Conservation (phyloP, 1,139 yeast species). For the Geotrichum restrictum region DNA sequence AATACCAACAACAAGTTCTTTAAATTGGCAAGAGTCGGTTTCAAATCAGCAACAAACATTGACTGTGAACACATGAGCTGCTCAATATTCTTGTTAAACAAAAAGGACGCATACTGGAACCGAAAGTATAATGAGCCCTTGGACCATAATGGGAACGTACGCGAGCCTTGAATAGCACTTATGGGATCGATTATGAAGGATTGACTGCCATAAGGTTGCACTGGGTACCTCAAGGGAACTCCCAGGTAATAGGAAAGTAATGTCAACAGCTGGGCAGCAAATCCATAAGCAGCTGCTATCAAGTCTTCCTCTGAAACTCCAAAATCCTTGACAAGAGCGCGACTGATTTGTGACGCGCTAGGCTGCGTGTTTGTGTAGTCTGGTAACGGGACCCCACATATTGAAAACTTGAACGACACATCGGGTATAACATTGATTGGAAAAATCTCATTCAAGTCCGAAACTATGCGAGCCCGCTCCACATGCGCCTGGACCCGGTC, state of each 20-base stretch:
- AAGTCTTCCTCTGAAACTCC: conserved; percentile 37
- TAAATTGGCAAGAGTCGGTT: conserved; percentile 42
- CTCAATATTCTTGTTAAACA: conserved; percentile 49
- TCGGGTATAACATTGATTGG: conserved; percentile 38
- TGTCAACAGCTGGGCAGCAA: conserved; percentile 45
- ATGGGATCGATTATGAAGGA: conserved; percentile 52
- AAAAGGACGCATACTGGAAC: conserved; percentile 51
- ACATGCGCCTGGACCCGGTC: conserved; percentile 7
- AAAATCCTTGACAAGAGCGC: conserved; percentile 20
- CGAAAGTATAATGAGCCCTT: conserved; percentile 47
- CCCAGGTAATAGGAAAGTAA: conserved; percentile 45
- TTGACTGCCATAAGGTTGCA: conserved; percentile 49
- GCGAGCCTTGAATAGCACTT: conserved; percentile 45
- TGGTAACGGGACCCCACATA: conserved; percentile 37
- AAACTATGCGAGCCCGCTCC: conserved; percentile 30
- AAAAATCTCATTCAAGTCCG: conserved; percentile 34
- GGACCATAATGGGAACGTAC: conserved; percentile 48
- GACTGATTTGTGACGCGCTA: conserved; percentile 5
- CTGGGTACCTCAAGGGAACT: conserved; percentile 50
- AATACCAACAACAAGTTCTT: conserved; percentile 39
- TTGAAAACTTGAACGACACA: conserved; percentile 36
- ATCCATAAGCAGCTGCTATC: conserved; percentile 51
- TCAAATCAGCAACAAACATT: conserved; percentile 38
- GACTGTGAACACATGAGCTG: conserved; percentile 45
- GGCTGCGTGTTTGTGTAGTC: conserved; percentile 24